Conservation (phyloP, 805 yeast genomes). For the Starmera quercuum region DNA sequence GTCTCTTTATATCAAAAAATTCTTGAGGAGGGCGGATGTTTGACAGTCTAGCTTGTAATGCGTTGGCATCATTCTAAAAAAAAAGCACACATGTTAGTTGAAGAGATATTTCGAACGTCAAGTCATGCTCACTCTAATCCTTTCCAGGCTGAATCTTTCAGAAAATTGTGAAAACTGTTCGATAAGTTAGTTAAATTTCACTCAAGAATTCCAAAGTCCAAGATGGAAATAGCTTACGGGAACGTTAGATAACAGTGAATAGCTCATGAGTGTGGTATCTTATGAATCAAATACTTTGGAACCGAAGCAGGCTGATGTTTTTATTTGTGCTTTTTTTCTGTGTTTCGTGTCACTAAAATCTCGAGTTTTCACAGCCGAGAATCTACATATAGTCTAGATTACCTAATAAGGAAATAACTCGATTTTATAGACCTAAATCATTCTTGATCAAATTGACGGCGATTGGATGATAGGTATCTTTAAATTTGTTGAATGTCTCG, state of each 20-base stretch:
- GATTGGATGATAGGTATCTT: conserved; percentile 72
- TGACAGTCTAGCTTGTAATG: conserved; percentile 57
- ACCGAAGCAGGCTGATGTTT: background rate
- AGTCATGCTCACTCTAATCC: conserved; percentile 28
- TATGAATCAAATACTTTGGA: conserved; percentile 4
- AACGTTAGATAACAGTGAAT: conserved; percentile 29
- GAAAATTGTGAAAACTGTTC: conserved; percentile 31
- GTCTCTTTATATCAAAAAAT: conserved; percentile 82
- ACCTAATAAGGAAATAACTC: background rate
- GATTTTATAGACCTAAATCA: conserved; percentile 50
- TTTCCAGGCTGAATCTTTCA: conserved; percentile 43
- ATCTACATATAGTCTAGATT: background rate
- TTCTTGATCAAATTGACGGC: conserved; percentile 77
- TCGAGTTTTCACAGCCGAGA: background rate
- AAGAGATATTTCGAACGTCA: background rate
- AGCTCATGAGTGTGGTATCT: conserved; percentile 15
- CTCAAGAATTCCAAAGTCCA: background rate
- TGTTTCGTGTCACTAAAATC: background rate
- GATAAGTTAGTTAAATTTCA: conserved; percentile 5
- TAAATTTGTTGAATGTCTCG: conserved; percentile 51
- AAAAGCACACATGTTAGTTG: background rate
- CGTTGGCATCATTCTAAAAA: conserved; percentile 34
- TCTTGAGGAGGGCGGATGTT: conserved; percentile 86
- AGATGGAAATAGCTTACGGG: conserved; percentile 26
- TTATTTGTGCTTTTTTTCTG: background rate